phyloP scores from a whole-genome alignment of 768 basidiomycete species.

The Lentinula aciculospora region DNA sequence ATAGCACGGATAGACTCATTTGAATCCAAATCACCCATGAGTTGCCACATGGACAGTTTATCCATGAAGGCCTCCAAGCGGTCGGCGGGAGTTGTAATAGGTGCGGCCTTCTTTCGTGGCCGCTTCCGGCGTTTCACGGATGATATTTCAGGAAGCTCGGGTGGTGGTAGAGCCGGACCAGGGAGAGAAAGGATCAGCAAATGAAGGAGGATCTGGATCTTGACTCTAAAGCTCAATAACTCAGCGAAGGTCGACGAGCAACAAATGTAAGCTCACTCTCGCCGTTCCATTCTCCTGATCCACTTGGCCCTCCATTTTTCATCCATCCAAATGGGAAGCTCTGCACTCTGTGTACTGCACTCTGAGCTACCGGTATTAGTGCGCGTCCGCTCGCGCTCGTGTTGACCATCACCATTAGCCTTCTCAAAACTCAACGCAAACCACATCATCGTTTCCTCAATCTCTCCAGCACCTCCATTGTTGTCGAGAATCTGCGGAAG shows the following conservation, averaged over 20 bases:
- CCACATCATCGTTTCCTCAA: slow-evolving; percentile 77
- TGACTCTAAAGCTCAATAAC: slow-evolving; percentile 41
- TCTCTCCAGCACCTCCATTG: slow-evolving; percentile 54
- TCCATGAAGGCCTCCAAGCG: slow-evolving; percentile 72
- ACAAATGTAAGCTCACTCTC: slow-evolving; percentile 41
- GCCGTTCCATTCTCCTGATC: slow-evolving; percentile 61
- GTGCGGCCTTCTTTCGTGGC: neutral
- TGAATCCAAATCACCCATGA: slow-evolving; percentile 35
- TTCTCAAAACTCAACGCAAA: slow-evolving; percentile 62
- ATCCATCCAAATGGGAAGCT: slow-evolving; percentile 37
- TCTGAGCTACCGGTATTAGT: slow-evolving; percentile 12
- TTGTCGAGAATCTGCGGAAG: slow-evolving; percentile 54
- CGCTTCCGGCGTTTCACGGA: slow-evolving; percentile 17
- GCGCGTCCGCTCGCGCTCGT: slow-evolving; percentile 13
- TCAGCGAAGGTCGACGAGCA: neutral
- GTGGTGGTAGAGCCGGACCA: slow-evolving; percentile 26
- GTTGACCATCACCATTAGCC: slow-evolving; percentile 26
- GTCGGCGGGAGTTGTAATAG: slow-evolving; percentile 32
- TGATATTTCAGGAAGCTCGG: slow-evolving; percentile 15
- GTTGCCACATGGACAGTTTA: slow-evolving; percentile 74
- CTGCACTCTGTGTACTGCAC: slow-evolving; percentile 14
- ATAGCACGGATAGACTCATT: slow-evolving; percentile 9
- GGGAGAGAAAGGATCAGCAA: slow-evolving; percentile 61
- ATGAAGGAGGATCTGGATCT: slow-evolving; percentile 72
- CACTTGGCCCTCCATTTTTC: slow-evolving; percentile 50